phyloP scores from a whole-genome alignment of 345 rosid species.

The Camelina neglecta region DNA sequence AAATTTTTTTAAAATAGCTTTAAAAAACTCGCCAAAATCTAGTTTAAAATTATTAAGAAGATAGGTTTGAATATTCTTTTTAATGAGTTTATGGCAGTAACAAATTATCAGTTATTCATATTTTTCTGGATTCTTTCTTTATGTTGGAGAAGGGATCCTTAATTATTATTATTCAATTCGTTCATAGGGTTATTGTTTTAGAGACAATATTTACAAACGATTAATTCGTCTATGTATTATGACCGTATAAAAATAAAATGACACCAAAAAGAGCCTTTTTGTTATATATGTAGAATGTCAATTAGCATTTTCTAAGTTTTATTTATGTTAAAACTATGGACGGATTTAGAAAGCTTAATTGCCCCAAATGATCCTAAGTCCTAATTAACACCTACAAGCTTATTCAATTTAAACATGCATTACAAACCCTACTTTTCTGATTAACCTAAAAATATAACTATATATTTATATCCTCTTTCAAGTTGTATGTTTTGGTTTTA shows the following conservation, averaged over 20 bases:
- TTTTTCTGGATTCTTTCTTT: not conserved
- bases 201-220: too few species aligned
- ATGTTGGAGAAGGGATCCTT: too few species aligned
- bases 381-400: not conserved
- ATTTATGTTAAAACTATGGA: not conserved
- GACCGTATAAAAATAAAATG: not conserved
- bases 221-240: not conserved
- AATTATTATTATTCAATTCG: too few species aligned
- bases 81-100: not conserved
- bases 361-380: not conserved
- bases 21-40: too few species aligned
- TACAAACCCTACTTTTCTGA: not conserved
- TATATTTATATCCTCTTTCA: not conserved
- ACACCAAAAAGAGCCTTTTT: not conserved
- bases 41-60: not conserved
- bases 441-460: not conserved
- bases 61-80: not conserved
- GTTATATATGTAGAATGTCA: not conserved
- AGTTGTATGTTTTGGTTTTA: not conserved
- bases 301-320: not conserved
- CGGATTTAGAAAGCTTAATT: not conserved
- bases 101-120: slow-evolving; percentile 23
- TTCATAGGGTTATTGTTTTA: too few species aligned
- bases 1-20: too few species aligned
- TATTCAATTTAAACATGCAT: slow-evolving; percentile 4